Evolutionary conservation across 2,329 filamentous ascomycete genomes (phyloP), one percentile per base, ranked within the genome.

Genomic region (Graphium sp.): DNA sequence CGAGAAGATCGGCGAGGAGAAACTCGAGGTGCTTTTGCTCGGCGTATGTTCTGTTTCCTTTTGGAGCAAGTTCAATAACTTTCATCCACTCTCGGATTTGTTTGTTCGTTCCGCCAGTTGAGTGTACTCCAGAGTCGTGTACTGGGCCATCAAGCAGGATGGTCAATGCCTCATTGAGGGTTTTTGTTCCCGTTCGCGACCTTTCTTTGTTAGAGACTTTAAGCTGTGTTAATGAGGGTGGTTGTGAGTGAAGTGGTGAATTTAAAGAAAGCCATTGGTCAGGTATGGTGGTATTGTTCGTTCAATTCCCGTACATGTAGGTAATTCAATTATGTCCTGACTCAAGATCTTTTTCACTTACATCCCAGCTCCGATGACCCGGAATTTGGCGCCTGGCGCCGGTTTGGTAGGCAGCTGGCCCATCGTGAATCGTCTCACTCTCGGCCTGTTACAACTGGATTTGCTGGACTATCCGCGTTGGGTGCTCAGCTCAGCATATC

Each of bases 141-240:
- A 49, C 47, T 7, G 48, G 47, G 2, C 47, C 48, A 28, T 43
- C 36, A 22, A 50, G 41, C 15, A 52, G 43, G 29, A 49, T 49
- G 18, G 41, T 39, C 13, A 52, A 45, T 20, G 50, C 49, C 35
- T 52, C 45, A 34, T 52, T 50, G 10, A 53, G 38, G 11, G 48
- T 50, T 36, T 52, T 49, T 18, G 48, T 49, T 29, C 47, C 47
- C n/a, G 48, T 51, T 20, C 48, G 45, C 21, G 45, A 50, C 47
- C 48, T n/a, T n/a, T n/a, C n/a, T n/a, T n/a, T n/a, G n/a, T n/a
- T n/a, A n/a, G n/a, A n/a, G n/a, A n/a, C n/a, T n/a, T n/a, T n/a
- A n/a, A n/a, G n/a, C n/a, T n/a, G n/a, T n/a, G n/a, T n/a, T n/a
- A n/a, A n/a, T n/a, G n/a, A n/a, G n/a, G n/a, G n/a, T n/a, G n/a